phyloP scores from a whole-genome alignment of 2,329 filamentous ascomycete genomes.

The Xylaria arbuscula region DNA sequence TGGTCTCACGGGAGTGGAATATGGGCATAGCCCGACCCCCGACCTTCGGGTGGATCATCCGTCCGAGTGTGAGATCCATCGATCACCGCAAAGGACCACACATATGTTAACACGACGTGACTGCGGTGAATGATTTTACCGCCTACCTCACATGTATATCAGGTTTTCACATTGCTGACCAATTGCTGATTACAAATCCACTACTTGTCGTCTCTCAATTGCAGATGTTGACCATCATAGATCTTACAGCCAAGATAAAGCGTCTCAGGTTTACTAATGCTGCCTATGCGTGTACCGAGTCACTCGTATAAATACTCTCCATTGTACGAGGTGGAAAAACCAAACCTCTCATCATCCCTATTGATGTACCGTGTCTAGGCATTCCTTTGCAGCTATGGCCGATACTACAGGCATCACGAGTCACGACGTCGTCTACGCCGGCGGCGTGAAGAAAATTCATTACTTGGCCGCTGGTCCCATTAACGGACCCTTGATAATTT shows the following conservation, averaged over 20 bases:
- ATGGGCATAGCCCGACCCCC: not conserved
- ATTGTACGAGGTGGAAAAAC: not conserved
- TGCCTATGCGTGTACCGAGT: not conserved
- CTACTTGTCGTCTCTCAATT: not conserved
- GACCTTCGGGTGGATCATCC: not conserved
- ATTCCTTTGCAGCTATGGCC: constrained; percentile 22
- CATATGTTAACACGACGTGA: not conserved
- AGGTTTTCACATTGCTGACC: not conserved
- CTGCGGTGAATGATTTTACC: not conserved
- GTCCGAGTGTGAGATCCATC: not conserved
- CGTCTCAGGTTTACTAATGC: constrained; percentile 1
- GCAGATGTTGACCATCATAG: not conserved
- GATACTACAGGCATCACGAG: constrained; percentile 23
- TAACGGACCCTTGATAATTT: constrained; percentile 48
- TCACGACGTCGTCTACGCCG: constrained; percentile 39
- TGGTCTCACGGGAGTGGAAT: not conserved
- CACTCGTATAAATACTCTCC: not conserved
- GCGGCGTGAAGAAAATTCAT: constrained; percentile 46
- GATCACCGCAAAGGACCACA: not conserved
- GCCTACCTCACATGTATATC: not conserved
- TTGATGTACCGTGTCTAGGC: not conserved
- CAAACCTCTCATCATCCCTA: not conserved
- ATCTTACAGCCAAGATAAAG: constrained; percentile 3
- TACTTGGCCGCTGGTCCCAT: constrained; percentile 48
- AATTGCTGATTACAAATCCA: not conserved